Percentiles rank a stretch among this genome's conserved stretches.
Conservation (phyloP, 805 yeast genomes). For the Saturnispora galanensis region DNA sequence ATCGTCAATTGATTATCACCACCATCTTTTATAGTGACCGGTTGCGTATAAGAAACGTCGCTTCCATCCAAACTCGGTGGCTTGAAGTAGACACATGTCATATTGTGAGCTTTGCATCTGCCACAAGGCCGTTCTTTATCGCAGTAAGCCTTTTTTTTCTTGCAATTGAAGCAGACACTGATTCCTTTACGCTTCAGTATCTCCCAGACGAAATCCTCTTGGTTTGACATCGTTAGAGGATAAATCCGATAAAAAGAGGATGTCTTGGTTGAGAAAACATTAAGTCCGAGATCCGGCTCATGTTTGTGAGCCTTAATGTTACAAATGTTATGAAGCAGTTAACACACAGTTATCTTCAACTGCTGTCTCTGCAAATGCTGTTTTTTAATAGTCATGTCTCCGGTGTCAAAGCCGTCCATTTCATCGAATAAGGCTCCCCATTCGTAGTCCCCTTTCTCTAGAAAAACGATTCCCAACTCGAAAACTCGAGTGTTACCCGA, state of each 20-base stretch:
- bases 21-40: no score
- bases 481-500: conserved; percentile 35
- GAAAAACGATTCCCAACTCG: conserved; percentile 48
- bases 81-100: background rate
- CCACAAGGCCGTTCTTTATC: conserved; percentile 13
- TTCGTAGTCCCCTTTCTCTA: conserved; percentile 74
- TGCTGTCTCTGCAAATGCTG: conserved; percentile 33
- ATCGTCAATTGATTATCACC: background rate
- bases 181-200: conserved; percentile 7
- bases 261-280: no score
- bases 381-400: conserved; percentile 15
- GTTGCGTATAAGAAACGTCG: no score
- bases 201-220: background rate
- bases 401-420: conserved; percentile 21
- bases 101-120: conserved; percentile 9
- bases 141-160: conserved; percentile 12
- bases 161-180: conserved; percentile 11
- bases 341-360: conserved; percentile 21
- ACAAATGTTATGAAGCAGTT: background rate
- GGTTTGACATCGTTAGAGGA: no score
- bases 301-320: no score
- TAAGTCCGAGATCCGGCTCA: no score
- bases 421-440: conserved; percentile 62
- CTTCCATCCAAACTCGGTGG: background rate
- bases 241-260: no score